These are phyloP conservation scores for Penicillium hordei DNA, from an alignment of 2,329 filamentous ascomycete genomes.

Conservation along the genomic window DNA sequence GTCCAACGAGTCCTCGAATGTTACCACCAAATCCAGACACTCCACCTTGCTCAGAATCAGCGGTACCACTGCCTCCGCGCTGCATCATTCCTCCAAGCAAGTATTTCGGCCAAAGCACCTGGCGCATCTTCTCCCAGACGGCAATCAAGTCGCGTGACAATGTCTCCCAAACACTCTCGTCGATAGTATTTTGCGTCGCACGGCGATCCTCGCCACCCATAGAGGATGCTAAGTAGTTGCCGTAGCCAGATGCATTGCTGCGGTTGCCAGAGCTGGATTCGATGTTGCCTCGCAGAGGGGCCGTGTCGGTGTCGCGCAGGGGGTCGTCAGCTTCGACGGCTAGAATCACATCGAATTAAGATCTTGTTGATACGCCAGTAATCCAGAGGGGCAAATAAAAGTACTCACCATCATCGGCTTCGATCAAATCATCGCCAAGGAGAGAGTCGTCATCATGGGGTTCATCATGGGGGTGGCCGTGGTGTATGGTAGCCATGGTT, in stretches of 20 bases:
- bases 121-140: slow-evolving; percentile 97
- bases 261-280: slow-evolving; percentile 54
- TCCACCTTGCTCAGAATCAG: slow-evolving; percentile 59
- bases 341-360: slow-evolving; percentile 32
- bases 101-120: slow-evolving; percentile 95
- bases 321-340: slow-evolving; percentile 93
- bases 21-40: slow-evolving; percentile 48
- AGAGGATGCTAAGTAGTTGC: slow-evolving; percentile 80
- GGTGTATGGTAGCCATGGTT: slow-evolving; percentile 41
- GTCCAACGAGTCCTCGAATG: slow-evolving; percentile 57
- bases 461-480: slow-evolving; percentile 55
- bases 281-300: slow-evolving; percentile 83
- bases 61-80: slow-evolving; percentile 54
- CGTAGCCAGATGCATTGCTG: slow-evolving; percentile 60
- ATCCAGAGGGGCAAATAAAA: not conserved
- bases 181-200: slow-evolving; percentile 88
- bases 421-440: slow-evolving; percentile 71
- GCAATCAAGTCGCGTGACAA: slow-evolving; percentile 85
- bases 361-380: not conserved
- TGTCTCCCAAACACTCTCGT: slow-evolving; percentile 98
- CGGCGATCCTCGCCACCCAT: slow-evolving; percentile 92
- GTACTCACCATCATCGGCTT: slow-evolving; percentile 70
- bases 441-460: slow-evolving; percentile 62
- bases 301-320: slow-evolving; percentile 65
- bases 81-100: slow-evolving; percentile 69